These are phyloP conservation scores for Fusarium newnesense DNA, from an alignment of 2,329 filamentous ascomycete species.

Conservation along the genomic window DNA sequence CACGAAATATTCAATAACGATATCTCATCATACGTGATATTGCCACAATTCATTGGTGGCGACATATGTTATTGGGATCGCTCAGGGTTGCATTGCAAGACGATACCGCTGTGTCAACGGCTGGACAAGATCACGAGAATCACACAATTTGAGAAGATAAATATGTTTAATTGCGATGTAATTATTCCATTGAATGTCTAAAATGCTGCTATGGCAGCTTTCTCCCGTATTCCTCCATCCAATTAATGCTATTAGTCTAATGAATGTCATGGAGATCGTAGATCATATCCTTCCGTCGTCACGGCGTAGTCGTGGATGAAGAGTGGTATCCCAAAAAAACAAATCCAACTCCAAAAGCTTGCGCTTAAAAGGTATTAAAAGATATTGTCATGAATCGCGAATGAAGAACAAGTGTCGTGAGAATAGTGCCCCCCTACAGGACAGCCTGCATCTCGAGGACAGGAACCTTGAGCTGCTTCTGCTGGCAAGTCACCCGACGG, in stretches of 20 bases:
- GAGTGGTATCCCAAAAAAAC: constrained; percentile 6
- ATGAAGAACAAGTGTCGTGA: background rate
- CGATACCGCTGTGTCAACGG: background rate
- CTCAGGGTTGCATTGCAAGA: too few relatives aligned
- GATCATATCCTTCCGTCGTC: constrained; percentile 40
- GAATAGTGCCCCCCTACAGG: constrained; percentile 23
- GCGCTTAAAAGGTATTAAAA: constrained; percentile 31
- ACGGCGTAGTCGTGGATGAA: constrained; percentile 40
- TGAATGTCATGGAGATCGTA: constrained; percentile 42
- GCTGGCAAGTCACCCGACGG: constrained; percentile 43
- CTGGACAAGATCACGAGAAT: background rate
- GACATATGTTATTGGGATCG: background rate
- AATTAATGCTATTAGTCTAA: constrained; percentile 29
- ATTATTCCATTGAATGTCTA: constrained; percentile 23
- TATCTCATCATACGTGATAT: background rate
- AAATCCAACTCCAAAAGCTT: constrained; percentile 32
- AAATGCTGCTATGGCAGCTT: constrained; percentile 11
- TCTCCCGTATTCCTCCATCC: constrained; percentile 1
- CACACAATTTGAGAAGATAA: background rate
- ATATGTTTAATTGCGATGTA: background rate
- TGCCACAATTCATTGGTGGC: background rate
- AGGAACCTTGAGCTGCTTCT: constrained; percentile 39
- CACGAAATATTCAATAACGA: background rate
- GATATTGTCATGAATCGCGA: constrained; percentile 2
- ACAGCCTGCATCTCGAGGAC: constrained; percentile 45